Evolutionary conservation across 1,284 basidiomycete genomes (phyloP).

Genomic region (Takashimella tepidaria): DNA sequence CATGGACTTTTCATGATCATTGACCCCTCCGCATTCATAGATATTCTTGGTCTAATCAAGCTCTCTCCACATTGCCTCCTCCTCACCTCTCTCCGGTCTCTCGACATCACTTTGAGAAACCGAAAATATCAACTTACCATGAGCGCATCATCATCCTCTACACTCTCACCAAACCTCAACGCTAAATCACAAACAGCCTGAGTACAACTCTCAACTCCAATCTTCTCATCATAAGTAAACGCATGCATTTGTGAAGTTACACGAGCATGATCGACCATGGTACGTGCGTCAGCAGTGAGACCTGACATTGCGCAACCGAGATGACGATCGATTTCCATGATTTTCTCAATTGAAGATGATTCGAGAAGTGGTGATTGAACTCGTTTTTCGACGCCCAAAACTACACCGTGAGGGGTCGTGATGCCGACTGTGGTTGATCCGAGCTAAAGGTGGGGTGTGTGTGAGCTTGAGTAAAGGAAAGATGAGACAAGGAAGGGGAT

Average conservation of each 20-base stretch:
- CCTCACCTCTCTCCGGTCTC: too few species aligned
- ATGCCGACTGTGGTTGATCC: conserved; percentile 97
- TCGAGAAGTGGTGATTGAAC: conserved; percentile 95
- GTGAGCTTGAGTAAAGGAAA: too few species aligned
- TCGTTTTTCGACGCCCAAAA: conserved; percentile 97
- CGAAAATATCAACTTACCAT: conserved; percentile 64
- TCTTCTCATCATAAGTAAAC: conserved; percentile 95
- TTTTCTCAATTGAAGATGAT: conserved; percentile 95
- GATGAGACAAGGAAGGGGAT: not conserved
- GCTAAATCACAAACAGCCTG: conserved; percentile 98
- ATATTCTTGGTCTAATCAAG: too few species aligned
- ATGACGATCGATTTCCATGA: conserved; percentile 98
- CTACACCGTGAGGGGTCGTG: conserved; percentile 76
- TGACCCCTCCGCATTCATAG: too few species aligned
- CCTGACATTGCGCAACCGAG: conserved; percentile 98
- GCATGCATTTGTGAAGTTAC: conserved; percentile 93
- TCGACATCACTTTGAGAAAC: too few species aligned
- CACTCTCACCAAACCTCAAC: conserved; percentile 95
- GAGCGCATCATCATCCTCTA: conserved; percentile 97
- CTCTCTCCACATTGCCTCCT: too few species aligned
- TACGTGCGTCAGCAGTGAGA: conserved; percentile 94
- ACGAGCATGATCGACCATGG: conserved; percentile 99
- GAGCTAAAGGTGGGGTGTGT: conserved; percentile 59
- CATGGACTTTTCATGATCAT: not conserved
- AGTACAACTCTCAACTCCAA: conserved; percentile 94